Base-by-base conservation (phyloP, 257 asterid species). In the Cordia subcordata region DNA sequence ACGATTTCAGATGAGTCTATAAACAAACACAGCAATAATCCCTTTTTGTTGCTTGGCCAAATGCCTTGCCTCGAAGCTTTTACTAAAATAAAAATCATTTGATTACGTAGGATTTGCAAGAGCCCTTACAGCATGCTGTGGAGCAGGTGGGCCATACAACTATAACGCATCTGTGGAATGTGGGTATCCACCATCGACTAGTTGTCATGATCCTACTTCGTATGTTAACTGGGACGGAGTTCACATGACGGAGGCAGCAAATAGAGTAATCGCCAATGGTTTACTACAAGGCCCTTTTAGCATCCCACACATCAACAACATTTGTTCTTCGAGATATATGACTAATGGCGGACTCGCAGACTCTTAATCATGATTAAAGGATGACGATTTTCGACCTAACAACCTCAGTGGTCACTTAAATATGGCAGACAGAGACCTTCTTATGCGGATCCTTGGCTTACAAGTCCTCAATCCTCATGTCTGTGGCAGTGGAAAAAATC, bases 191-290 rank as follows among this genome's bases (percentile, higher is more conserved):
- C 15, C 15, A 33, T 40, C 79, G 12, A 22, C 32, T 15, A 17
- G 33, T 14, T 79, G 85, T 40, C 63, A 52, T 0, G 64, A 70
- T 0, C 84, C 87, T 14, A 75, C 78, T 23, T 13, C 19, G 32
- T 69, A 63, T 64, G 71, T 64, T 47, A 76, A 49, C 46, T 79
- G 85, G 85, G 82, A 79, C 52, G 85, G 85, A 13, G 1, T 68
- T 16, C 85, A 79, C 54, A 45, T 64, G 5, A 79, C 85, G 8
- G 82, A 79, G 68, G 82, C 79, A 20, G 77, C 85, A 11, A 60
- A 76, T 20, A 54, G 23, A 47, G 57, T 32, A 35, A 59, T 80
- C 0, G 76, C 81, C 49, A 15, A 12, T 11, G 72, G 72, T 1
- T 58, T 80, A 16, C 11, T 80, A 13, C 23, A 65, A 22, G 81